These are phyloP conservation scores for Blastocystis sp. DNA, from an alignment of 352 stramenopile genomes.

Conservation along the genomic window DNA sequence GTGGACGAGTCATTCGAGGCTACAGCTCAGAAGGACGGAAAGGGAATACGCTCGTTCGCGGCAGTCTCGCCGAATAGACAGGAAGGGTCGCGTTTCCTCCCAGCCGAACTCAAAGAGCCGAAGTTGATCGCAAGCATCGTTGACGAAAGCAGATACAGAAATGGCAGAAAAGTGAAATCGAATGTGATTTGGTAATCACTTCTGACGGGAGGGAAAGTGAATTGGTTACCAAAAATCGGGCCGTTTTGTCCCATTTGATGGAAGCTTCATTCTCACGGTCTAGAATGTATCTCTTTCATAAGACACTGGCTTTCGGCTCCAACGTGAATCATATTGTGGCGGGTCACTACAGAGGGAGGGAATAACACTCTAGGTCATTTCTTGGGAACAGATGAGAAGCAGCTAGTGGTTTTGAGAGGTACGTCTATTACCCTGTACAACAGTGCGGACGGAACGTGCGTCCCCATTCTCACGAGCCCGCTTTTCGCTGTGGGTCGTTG, in stretches of 20 bases:
- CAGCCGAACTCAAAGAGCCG: not conserved
- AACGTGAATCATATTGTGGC: not conserved
- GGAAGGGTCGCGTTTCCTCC: not conserved
- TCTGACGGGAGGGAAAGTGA: not conserved
- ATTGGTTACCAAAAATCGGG: not conserved
- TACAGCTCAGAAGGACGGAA: not conserved
- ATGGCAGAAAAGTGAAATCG: no score
- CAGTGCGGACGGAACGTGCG: constrained; percentile 10
- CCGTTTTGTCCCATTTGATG: not conserved
- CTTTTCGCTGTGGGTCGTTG: constrained; percentile 22
- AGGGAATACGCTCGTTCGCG: not conserved
- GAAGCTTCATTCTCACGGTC: not conserved
- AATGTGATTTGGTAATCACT: no score
- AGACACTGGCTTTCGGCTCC: not conserved
- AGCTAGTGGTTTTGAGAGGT: constrained; percentile 47
- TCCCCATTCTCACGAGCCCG: constrained; percentile 2
- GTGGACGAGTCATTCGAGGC: not conserved
- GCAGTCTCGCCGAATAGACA: not conserved
- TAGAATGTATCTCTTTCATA: not conserved
- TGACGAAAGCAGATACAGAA: no score
- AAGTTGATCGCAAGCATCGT: not conserved
- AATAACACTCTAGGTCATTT: constrained; percentile 39
- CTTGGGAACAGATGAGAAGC: constrained; percentile 23
- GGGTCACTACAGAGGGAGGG: not conserved
- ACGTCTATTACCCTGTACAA: constrained; percentile 33